These are phyloP conservation scores for Globisporangium takayamanum DNA, from an alignment of 352 stramenopile genomes.

Conservation along the genomic window DNA sequence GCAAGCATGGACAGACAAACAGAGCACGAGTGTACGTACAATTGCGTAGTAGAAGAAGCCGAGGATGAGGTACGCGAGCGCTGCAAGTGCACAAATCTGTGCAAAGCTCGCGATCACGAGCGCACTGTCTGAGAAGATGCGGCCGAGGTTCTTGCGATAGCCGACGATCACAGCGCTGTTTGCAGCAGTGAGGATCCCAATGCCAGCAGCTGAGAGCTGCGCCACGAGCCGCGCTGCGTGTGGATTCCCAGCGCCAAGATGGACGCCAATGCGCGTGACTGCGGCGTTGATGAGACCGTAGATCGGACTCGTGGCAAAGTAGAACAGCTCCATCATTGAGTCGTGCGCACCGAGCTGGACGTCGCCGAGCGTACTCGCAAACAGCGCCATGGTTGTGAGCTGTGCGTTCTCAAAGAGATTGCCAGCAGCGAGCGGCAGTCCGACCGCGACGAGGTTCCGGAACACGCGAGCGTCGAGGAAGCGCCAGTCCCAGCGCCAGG, in stretches of 20 bases:
- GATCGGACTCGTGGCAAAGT: constrained; percentile 69
- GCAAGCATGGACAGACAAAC: not conserved
- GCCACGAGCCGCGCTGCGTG: constrained; percentile 40
- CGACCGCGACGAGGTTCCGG: constrained; percentile 38
- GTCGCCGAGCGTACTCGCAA: constrained; percentile 61
- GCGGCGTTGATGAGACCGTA: constrained; percentile 61
- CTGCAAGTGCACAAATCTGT: constrained; percentile 50
- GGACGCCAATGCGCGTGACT: constrained; percentile 54
- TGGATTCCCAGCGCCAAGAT: constrained; percentile 48
- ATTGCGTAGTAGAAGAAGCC: constrained; percentile 82
- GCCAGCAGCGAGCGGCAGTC: constrained; percentile 44
- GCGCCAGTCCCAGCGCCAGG: constrained; percentile 45
- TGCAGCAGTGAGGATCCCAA: constrained; percentile 32
- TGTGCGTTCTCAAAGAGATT: constrained; percentile 79
- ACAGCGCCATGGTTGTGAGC: constrained; percentile 72
- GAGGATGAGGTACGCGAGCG: constrained; percentile 60
- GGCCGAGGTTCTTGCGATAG: constrained; percentile 38
- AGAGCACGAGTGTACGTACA: constrained; percentile 19
- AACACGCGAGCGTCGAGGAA: constrained; percentile 41
- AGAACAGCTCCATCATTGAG: constrained; percentile 84
- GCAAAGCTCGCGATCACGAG: constrained; percentile 56
- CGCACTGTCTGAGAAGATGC: constrained; percentile 64
- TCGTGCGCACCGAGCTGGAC: constrained; percentile 73
- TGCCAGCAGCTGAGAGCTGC: constrained; percentile 40
- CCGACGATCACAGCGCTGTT: constrained; percentile 45